Percentiles rank a stretch among this genome's conserved stretches.
phyloP scores from a whole-genome alignment of 768 basidiomycete species.

The Lactarius quietus region DNA sequence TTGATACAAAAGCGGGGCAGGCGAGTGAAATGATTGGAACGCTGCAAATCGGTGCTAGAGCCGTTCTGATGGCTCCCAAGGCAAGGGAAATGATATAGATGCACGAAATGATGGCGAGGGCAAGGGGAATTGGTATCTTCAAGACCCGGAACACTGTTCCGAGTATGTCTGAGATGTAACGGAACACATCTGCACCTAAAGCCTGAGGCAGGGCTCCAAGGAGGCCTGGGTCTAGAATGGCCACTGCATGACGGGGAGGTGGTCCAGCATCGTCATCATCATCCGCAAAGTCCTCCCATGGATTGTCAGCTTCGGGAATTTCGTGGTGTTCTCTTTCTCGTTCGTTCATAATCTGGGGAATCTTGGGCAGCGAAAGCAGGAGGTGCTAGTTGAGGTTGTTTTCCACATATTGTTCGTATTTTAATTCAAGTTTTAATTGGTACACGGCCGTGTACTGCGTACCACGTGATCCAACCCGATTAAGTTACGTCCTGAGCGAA shows the following conservation, averaged over 20 bases:
- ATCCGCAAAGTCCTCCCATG: slow-evolving; percentile 17
- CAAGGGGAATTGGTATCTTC: slow-evolving; percentile 51
- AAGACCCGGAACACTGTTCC: slow-evolving; percentile 46
- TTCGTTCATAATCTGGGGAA: neutral
- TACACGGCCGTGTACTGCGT: too few species aligned
- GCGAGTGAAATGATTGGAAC: slow-evolving; percentile 60
- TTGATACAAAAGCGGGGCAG: slow-evolving; percentile 19
- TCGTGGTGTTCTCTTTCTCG: neutral
- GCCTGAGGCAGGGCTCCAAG: neutral
- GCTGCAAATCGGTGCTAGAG: slow-evolving; percentile 56
- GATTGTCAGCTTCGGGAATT: neutral
- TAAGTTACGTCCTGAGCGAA: neutral
- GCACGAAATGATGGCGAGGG: slow-evolving; percentile 51
- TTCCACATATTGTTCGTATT: neutral
- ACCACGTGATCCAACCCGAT: slow-evolving; percentile 8
- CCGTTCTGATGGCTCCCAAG: slow-evolving; percentile 41
- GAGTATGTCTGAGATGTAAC: slow-evolving; percentile 49
- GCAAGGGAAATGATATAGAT: slow-evolving; percentile 42
- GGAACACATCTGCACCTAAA: neutral
- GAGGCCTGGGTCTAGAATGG: neutral
- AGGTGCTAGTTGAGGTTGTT: neutral
- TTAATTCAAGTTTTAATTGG: too few species aligned
- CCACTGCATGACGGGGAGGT: neutral
- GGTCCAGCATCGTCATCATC: neutral
- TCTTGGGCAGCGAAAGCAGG: slow-evolving; percentile 4